Percentiles rank a stretch among this genome's conserved stretches.
Conservation (phyloP, 2,329 filamentous ascomycete species). For the Sporothrix protearum region DNA sequence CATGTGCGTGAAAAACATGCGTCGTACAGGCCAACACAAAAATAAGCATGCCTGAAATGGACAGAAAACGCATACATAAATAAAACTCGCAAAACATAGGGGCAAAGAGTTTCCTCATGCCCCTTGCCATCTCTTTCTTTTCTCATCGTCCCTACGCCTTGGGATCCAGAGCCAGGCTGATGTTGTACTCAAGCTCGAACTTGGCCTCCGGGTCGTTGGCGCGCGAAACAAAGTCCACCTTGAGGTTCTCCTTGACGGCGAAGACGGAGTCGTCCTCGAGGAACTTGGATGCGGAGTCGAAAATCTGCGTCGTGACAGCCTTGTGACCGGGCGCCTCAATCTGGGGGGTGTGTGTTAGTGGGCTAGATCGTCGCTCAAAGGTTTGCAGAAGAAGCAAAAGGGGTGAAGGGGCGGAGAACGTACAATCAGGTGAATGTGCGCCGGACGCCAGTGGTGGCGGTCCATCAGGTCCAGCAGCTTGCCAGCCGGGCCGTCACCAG, state of each 20-base stretch:
- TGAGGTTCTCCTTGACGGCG: slow-evolving; percentile 41
- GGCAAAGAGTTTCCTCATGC: background rate
- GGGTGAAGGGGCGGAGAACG: background rate
- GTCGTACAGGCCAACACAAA: background rate
- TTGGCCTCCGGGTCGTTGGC: slow-evolving; percentile 33
- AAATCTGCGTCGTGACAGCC: slow-evolving; percentile 68
- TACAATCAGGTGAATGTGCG: slow-evolving; percentile 41
- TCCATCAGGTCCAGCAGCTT: slow-evolving; percentile 37
- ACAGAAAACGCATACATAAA: slow-evolving; percentile 5
- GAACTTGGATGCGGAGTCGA: slow-evolving; percentile 58
- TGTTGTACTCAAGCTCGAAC: slow-evolving; percentile 37
- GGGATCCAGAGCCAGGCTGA: slow-evolving; percentile 24
- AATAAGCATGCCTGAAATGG: background rate
- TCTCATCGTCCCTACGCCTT: background rate
- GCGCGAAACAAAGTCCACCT: slow-evolving; percentile 36
- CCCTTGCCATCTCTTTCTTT: background rate
- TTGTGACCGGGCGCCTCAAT: slow-evolving; percentile 57
- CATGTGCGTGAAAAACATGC: background rate
- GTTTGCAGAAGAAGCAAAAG: background rate
- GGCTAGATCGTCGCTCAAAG: background rate
- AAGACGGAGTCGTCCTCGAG: slow-evolving; percentile 46
- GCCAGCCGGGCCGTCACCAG: slow-evolving; percentile 31
- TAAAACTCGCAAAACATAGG: background rate
- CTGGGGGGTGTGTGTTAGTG: slow-evolving; percentile 26
- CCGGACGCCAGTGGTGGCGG: slow-evolving; percentile 38